Base-by-base conservation (phyloP, 1,284 basidiomycete genomes). In the Prillingera fragicola region DNA sequence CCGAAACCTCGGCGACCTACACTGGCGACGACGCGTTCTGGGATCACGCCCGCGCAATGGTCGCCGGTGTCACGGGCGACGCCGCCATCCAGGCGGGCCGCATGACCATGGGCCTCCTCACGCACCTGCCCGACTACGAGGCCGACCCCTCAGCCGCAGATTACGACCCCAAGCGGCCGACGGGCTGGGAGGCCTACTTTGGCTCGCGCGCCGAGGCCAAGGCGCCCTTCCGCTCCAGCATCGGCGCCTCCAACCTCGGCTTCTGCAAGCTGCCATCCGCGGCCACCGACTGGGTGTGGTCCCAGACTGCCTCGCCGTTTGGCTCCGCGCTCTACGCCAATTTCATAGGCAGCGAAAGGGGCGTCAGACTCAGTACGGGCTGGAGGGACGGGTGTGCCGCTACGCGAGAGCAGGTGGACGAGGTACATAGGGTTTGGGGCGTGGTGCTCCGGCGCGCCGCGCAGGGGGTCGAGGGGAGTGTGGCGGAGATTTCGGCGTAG, bases 171-270 rank as follows among this genome's bases (percentile, higher is more conserved):
- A 43, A 36, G 9, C 45, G 54, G 5, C 54, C 59, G 12, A 65
- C 63, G 13, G 58, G 53, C 8, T 68, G 63, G 63, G 61, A 66
- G 43, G 39, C 55, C 9, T 63, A 56, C 48, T 57, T 62, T 35
- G 34, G 48, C 19, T 38, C 50, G 13, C 45, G 55, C 24, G 34
- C 53, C 8, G 38, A 47, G 12, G 39, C 43, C 3, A 24, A 40
- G 3, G 38, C 33, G 3, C 55, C 58, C 2, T 54, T 41, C 31
- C 33, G 33, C 15, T 45, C 47, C 8, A 47, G 48, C 9, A 23
- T 60, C 28, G 46, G 39, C 35, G 29, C 63, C 12, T 62, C 59
- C 26, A 69, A 69, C 37, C 40, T 67, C 3, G 63, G 64, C 14
- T 24, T 29, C n/a, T 41, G 46, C 12, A 35, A 41, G 4, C 47